Evolutionary conservation across 192 early-diverging fungal genomes (phyloP), one percentile per base, ranked within the genome.

Genomic region (Umbelopsis sp.): DNA sequence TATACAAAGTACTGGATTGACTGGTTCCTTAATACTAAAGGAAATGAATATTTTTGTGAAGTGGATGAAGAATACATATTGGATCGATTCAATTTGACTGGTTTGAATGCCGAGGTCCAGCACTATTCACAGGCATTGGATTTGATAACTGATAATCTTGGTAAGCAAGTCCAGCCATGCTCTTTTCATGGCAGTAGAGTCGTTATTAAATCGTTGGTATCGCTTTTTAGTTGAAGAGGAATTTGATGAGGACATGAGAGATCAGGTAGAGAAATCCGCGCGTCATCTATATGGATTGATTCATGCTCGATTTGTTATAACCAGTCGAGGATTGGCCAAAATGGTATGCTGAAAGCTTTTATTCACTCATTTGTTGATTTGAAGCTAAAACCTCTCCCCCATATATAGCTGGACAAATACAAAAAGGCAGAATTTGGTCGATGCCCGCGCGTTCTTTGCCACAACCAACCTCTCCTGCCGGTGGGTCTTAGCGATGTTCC

Each of bases 21-120:
- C 78, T 95, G 94, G 93, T 99, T 98, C 75, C 88, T 91, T 71
- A 85, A 85, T 25, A 88, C 90, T 37, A 93, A 94, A 69, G 98
- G 97, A 51, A 96, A 98, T 76, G 98, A 99, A 78, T 95, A 96
- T 76, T 98, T 96, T 85, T 98, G 95, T 81, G 93, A 96, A 53
- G 92, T 99, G n/a, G 98, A 99, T 77, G 94, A 95, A 74, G 96
- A 97, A 15, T 99, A 95, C 79, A 94, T 99, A 65, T 80, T 93
- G 65, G 98, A 99, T 85, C 84, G 94, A 48, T 99, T 99, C 87
- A 99, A 99, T 78, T 83, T 99, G 69, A 97, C 98, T 3, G 96
- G 96, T 27, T 85, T 99, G 46, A 90, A 88, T 72, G 81, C 85
- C 25, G 97, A 99, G 70, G 94, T 99, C 15, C 90, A 89, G 64